phyloP scores from a whole-genome alignment of 2,329 filamentous ascomycete genomes.

The Emmonsia crescens region DNA sequence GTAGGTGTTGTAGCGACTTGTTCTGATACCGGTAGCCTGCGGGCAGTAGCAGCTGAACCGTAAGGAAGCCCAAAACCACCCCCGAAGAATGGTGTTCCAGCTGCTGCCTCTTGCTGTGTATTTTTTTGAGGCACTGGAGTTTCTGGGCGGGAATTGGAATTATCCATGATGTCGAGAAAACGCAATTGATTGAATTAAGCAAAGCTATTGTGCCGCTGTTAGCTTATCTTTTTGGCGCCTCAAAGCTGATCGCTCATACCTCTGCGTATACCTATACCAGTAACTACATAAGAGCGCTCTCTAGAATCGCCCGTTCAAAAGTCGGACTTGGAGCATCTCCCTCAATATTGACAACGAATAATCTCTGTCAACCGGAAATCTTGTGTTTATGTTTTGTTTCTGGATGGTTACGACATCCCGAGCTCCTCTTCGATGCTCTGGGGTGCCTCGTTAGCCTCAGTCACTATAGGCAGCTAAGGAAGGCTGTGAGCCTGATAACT shows the following conservation, averaged over 20 bases:
- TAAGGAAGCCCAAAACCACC: background rate
- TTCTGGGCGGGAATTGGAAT: background rate
- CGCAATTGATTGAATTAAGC: background rate
- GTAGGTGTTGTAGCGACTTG: background rate
- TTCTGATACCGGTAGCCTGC: background rate
- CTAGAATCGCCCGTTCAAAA: background rate
- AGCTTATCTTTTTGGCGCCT: background rate
- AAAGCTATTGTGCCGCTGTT: background rate
- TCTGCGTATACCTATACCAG: background rate
- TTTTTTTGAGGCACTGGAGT: background rate
- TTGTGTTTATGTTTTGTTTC: background rate
- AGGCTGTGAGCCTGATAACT: background rate
- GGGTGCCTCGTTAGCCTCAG: background rate
- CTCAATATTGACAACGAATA: background rate
- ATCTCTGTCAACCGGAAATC: background rate
- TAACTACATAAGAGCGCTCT: background rate
- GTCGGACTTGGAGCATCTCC: background rate
- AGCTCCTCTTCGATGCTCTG: background rate
- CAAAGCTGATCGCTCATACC: background rate
- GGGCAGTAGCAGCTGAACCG: background rate
- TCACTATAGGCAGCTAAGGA: background rate
- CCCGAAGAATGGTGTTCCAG: background rate
- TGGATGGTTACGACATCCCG: background rate
- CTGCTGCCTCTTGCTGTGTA: background rate
- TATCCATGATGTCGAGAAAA: background rate